Evolutionary conservation across 345 rosid genomes (phyloP).

Genomic region (Salix suchowensis): DNA sequence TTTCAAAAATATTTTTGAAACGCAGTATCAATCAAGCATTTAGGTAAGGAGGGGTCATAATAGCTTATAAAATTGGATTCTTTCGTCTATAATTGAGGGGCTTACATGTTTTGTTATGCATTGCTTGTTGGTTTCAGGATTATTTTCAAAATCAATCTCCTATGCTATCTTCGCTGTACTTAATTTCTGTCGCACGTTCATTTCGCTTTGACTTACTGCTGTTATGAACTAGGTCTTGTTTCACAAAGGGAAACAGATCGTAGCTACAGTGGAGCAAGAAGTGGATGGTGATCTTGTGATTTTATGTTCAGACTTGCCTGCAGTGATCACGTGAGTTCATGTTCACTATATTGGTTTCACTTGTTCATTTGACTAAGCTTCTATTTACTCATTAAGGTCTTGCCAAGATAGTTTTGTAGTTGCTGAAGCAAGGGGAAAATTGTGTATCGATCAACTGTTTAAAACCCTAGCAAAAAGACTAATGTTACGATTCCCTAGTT

Average conservation of each 20-base stretch:
- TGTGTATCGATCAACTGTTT: neutral
- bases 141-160: neutral
- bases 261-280: slow-evolving; percentile 82
- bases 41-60: neutral
- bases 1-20: too few relatives aligned
- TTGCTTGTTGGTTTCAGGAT: neutral
- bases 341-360: neutral
- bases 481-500: neutral
- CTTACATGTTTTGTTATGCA: neutral
- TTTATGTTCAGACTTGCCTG: slow-evolving; percentile 67
- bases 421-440: neutral
- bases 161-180: neutral
- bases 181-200: neutral
- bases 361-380: neutral
- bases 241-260: slow-evolving; percentile 54
- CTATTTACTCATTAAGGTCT: neutral
- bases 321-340: slow-evolving; percentile 67
- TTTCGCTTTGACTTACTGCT: slow-evolving; percentile 13
- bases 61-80: neutral
- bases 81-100: neutral
- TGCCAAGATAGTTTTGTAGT: neutral
- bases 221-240: slow-evolving; percentile 61
- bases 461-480: neutral
- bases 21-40: too few relatives aligned
- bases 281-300: slow-evolving; percentile 96